Base-by-base conservation (phyloP, 2,329 filamentous ascomycete genomes). In the Ophiostoma quercus region DNA sequence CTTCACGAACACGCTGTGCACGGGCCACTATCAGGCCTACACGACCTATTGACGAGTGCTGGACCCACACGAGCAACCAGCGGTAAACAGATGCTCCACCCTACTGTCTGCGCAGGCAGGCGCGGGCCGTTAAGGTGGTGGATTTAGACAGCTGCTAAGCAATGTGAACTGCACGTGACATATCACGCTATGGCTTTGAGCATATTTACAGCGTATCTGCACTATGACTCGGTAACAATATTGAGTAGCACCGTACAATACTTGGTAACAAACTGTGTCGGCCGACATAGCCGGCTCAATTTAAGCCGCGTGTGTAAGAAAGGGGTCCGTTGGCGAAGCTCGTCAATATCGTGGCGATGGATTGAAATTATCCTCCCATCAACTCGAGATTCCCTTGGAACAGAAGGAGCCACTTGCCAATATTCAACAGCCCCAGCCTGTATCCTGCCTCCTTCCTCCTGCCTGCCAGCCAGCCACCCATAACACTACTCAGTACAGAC, bases 1-100 rank as follows among this genome's bases (percentile, higher is more conserved):
- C n/a, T 57, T 29, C 22, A 57, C 22, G n/a, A 57, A 57, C 51
- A 57, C 51, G 51, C 51, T 57, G 22, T 57, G 51, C 51, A 57
- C 51, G 51, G n/a, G 7, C 51, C 51, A 57, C 51, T 47, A 19
- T 7, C 16, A 47, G 16, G 43, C 43, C 16, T 43, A 43, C 41
- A 43, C 41, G 11, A 43, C 41, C 11, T 47, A 57, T 57, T 22
- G 8, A 57, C 22, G 11, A 51, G 47, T 9, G 47, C 14, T 41
- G 11, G 43, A n/a, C 51, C 51, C 51, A 57, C 51, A 57, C 11
- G 22, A 57, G 51, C 51, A 57, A 57, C 51, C 51, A 57, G 51
- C 51, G 51, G 51, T 57, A 57, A 57, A 57, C 51, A 57, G 7
- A 57, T 22, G 51, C 9, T 25, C 51, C 51, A 25, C 51, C 2